These are phyloP conservation scores for Sphagnum fallax DNA, from an alignment of 228 moss, liverwort and hornwort species.

Conservation along the genomic window DNA sequence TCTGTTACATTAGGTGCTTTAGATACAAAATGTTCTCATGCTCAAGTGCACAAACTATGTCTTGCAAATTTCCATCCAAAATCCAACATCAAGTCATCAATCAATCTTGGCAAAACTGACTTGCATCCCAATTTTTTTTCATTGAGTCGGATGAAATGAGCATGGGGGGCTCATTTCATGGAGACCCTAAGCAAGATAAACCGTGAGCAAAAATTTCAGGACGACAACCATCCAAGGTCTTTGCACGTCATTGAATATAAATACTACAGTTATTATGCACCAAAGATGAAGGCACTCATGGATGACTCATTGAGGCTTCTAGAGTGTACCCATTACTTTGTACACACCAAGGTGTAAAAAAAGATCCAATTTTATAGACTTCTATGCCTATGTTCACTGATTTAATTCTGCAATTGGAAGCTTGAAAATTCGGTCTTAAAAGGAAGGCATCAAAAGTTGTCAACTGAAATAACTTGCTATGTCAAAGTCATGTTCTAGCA, in stretches of 20 bases:
- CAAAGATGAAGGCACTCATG: too few species aligned
- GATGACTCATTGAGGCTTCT: too few species aligned
- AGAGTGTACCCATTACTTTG: too few species aligned
- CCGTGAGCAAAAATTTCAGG: too few species aligned
- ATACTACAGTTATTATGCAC: too few species aligned
- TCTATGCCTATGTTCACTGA: not conserved
- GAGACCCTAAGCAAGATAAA: not conserved
- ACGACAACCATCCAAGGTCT: too few species aligned
- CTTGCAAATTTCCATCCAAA: conserved; percentile 37
- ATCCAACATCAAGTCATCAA: not conserved
- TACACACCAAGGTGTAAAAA: too few species aligned
- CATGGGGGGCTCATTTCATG: not conserved
- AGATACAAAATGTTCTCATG: conserved; percentile 73
- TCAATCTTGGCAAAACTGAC: not conserved
- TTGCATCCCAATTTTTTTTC: not conserved
- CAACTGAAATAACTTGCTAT: not conserved
- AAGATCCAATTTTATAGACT: not conserved
- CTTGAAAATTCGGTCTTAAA: not conserved
- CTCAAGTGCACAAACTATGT: conserved; percentile 85
- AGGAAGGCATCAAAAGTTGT: not conserved
- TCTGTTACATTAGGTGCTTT: conserved; percentile 26
- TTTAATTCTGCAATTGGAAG: not conserved
- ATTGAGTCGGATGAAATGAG: not conserved
- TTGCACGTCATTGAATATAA: too few species aligned
- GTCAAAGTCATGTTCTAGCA: not conserved